Evolutionary conservation across 768 basidiomycete species (phyloP).

Genomic region (Lentinula sp.): DNA sequence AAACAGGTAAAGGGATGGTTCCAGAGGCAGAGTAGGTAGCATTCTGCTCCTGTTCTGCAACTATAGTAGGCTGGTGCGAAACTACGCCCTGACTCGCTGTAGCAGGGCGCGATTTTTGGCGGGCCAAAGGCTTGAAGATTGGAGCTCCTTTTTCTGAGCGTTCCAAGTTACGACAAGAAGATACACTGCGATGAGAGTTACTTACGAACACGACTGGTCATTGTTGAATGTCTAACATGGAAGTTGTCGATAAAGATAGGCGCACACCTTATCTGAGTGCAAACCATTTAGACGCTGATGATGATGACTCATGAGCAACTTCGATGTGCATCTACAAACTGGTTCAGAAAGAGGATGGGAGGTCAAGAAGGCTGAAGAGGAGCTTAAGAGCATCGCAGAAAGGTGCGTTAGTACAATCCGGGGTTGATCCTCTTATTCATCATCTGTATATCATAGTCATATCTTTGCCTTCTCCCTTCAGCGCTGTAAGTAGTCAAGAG

Average conservation of each 20-base stretch:
- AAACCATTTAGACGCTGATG: not conserved
- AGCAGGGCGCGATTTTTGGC: conserved; percentile 40
- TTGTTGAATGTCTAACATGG: conserved; percentile 13
- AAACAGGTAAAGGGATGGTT: not conserved
- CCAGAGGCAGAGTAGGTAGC: not conserved
- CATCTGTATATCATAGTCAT: conserved; percentile 31
- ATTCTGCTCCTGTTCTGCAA: not conserved
- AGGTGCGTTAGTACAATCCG: conserved; percentile 34
- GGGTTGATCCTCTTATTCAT: not conserved
- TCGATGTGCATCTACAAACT: conserved; percentile 24
- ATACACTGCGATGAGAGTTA: conserved; percentile 15
- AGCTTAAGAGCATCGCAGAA: conserved; percentile 45
- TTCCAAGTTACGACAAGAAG: conserved; percentile 6
- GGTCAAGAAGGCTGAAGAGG: conserved; percentile 35
- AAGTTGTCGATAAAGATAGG: conserved; percentile 5
- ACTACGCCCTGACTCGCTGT: conserved; percentile 12
- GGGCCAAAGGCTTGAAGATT: conserved; percentile 63
- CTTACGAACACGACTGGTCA: conserved; percentile 64
- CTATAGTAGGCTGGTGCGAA: not conserved
- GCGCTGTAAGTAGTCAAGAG: conserved; percentile 45
- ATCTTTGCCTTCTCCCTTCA: conserved; percentile 62
- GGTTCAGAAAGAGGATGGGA: conserved; percentile 61
- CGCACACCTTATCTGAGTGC: conserved; percentile 1
- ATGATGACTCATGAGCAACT: conserved; percentile 12
- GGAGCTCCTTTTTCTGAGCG: conserved; percentile 63